Conservation (phyloP, 371 early-diverging fungal genomes). For the Haplosporangium sp. region DNA sequence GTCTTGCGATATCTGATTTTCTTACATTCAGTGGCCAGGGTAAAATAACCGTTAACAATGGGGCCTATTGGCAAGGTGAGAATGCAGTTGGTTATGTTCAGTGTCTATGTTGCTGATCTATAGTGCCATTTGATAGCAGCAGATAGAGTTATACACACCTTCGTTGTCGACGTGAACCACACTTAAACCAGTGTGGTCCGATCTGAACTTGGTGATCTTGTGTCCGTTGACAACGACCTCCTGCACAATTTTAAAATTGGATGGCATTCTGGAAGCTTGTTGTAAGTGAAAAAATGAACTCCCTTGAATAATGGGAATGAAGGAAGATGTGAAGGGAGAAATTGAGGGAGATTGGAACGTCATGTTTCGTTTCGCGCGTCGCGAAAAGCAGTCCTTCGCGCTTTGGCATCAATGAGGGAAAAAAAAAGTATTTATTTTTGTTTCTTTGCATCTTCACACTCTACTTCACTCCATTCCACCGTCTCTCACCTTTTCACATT, state of each 20-base stretch:
- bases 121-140: neutral
- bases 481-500: constrained; percentile 1
- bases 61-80: constrained; percentile 58
- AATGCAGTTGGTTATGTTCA: neutral
- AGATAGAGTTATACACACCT: constrained; percentile 51
- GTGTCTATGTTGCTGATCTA: neutral
- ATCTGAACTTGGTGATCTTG: constrained; percentile 66
- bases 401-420: neutral
- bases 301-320: neutral
- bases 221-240: constrained; percentile 44
- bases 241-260: constrained; percentile 44
- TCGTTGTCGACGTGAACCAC: constrained; percentile 72
- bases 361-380: neutral
- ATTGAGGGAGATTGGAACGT: neutral
- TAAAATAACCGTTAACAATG: constrained; percentile 73
- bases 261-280: constrained; percentile 14
- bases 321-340: neutral
- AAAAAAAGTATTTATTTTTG: neutral
- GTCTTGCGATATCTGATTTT: too few relatives aligned
- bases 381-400: neutral
- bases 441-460: neutral
- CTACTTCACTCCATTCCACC: neutral
- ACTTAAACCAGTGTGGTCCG: constrained; percentile 67
- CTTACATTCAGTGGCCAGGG: constrained; percentile 74
- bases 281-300: neutral